phyloP scores from a whole-genome alignment of 495 filamentous ascomycete species.

The Aspergillus hancockii region DNA sequence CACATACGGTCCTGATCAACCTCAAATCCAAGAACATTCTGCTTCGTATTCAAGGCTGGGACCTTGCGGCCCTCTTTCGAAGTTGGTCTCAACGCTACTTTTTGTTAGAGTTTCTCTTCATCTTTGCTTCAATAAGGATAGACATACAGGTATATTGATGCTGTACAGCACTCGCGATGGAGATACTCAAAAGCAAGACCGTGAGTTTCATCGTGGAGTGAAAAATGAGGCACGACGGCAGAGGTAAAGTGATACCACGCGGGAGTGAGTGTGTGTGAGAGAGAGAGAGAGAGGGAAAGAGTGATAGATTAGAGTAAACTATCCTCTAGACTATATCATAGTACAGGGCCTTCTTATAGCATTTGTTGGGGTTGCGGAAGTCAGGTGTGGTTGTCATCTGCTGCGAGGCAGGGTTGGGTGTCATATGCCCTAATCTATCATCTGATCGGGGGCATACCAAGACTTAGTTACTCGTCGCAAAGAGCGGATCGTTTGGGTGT shows the following conservation, averaged over 20 bases:
- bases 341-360: not conserved
- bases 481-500: too few relatives aligned
- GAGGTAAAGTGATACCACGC: too few relatives aligned
- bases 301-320: too few relatives aligned
- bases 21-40: not conserved
- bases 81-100: not conserved
- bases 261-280: too few relatives aligned
- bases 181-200: not conserved
- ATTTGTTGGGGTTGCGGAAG: not conserved
- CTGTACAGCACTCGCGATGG: not conserved
- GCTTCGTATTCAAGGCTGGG: not conserved
- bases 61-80: not conserved
- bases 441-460: not conserved
- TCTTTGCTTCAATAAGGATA: not conserved
- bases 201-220: not conserved
- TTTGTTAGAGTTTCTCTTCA: not conserved
- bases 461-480: too few relatives aligned
- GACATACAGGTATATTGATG: not conserved
- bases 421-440: not conserved
- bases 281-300: too few relatives aligned
- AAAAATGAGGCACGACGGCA: not conserved
- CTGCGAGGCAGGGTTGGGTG: not conserved
- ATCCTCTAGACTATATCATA: not conserved
- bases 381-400: not conserved
- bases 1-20: slow-evolving; percentile 1